These are phyloP conservation scores for Trametes pubescens DNA, from an alignment of 1,284 basidiomycete species.

Conservation along the genomic window DNA sequence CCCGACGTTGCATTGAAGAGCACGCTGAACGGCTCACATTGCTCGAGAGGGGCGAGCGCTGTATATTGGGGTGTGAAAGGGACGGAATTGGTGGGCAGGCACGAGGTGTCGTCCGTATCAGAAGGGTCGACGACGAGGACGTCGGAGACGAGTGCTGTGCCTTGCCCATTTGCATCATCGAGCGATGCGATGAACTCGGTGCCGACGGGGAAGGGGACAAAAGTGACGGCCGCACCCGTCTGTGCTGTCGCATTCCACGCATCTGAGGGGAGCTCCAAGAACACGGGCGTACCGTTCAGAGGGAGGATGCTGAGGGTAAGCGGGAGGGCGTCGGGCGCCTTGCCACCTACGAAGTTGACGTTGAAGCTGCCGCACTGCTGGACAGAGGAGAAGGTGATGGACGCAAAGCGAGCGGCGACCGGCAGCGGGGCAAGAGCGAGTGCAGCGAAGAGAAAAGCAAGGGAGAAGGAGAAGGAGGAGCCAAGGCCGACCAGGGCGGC, in stretches of 20 bases:
- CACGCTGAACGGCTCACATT: conserved; percentile 61
- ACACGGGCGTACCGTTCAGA: conserved; percentile 56
- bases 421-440: conserved; percentile 51
- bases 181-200: conserved; percentile 64
- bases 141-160: conserved; percentile 55
- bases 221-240: conserved; percentile 55
- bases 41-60: conserved; percentile 44
- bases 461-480: conserved; percentile 33
- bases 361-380: conserved; percentile 62
- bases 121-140: conserved; percentile 55
- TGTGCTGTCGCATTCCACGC: conserved; percentile 49
- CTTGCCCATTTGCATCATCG: conserved; percentile 52
- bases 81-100: conserved; percentile 44
- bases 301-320: conserved; percentile 62
- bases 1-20: conserved; percentile 49
- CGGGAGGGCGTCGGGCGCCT: conserved; percentile 47
- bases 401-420: conserved; percentile 51
- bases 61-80: conserved; percentile 36
- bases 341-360: conserved; percentile 54
- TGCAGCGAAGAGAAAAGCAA: conserved; percentile 44
- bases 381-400: conserved; percentile 58
- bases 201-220: conserved; percentile 58
- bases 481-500: conserved; percentile 46
- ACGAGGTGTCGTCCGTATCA: conserved; percentile 50
- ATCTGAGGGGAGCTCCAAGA: conserved; percentile 52